Conservation (phyloP, 768 basidiomycete genomes). For the Suillus occidentalis region DNA sequence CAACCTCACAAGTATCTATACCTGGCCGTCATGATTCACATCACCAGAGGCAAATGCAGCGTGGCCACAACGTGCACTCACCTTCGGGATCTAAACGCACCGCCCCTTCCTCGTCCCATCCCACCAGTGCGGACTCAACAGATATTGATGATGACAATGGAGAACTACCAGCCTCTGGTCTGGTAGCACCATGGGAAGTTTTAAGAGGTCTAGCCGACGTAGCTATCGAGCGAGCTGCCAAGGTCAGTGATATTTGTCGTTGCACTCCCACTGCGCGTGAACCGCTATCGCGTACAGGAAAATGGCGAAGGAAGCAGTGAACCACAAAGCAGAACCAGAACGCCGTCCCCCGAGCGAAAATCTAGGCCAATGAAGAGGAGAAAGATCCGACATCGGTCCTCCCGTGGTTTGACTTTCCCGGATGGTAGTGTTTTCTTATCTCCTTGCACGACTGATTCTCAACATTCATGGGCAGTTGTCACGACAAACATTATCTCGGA, state of each 20-base stretch:
- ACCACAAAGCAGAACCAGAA: slow-evolving; percentile 71
- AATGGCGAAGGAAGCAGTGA: slow-evolving; percentile 72
- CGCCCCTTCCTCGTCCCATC: slow-evolving; percentile 61
- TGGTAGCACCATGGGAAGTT: slow-evolving; percentile 88
- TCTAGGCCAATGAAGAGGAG: slow-evolving; percentile 68
- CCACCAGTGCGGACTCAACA: slow-evolving; percentile 78
- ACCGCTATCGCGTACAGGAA: slow-evolving; percentile 46
- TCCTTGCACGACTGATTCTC: slow-evolving; percentile 5
- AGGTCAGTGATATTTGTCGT: slow-evolving; percentile 43
- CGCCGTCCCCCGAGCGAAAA: slow-evolving; percentile 70
- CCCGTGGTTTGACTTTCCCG: slow-evolving; percentile 64
- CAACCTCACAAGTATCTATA: slow-evolving; percentile 47
- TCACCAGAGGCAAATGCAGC: slow-evolving; percentile 25
- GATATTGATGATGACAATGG: slow-evolving; percentile 82
- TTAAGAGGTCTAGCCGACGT: slow-evolving; percentile 79
- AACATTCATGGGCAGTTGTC: slow-evolving; percentile 54
- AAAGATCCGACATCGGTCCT: slow-evolving; percentile 64
- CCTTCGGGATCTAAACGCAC: slow-evolving; percentile 56
- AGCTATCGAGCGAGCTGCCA: slow-evolving; percentile 74
- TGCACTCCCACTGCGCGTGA: not conserved
- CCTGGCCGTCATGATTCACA: slow-evolving; percentile 54
- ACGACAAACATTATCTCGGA: slow-evolving; percentile 81
- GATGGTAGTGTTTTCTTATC: slow-evolving; percentile 54
- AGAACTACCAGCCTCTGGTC: slow-evolving; percentile 76
- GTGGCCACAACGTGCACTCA: slow-evolving; percentile 28